Evolutionary conservation across 371 early-diverging fungal genomes (phyloP).

Genomic region (Mortierella sp.): DNA sequence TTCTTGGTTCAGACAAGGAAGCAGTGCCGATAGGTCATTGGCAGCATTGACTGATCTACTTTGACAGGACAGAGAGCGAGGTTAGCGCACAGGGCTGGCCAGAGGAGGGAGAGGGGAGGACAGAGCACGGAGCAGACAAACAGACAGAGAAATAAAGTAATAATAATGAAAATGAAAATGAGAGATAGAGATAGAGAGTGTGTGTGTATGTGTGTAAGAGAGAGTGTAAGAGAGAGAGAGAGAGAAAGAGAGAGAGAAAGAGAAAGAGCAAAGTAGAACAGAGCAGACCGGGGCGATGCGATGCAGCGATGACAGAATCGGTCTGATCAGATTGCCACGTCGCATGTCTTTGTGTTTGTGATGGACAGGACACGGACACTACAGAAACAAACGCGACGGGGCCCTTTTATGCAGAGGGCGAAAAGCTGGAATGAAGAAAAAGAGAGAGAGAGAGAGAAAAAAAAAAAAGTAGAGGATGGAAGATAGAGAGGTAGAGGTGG

Average conservation of each 20-base stretch:
- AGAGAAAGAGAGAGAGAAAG: not conserved
- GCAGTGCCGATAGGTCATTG: constrained; percentile 26
- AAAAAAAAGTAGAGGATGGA: not conserved
- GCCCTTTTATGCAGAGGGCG: no score
- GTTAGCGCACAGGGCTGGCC: not conserved
- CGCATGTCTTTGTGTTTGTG: no score
- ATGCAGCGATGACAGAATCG: not conserved
- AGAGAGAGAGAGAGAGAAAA: not conserved
- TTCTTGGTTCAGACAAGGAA: constrained; percentile 11
- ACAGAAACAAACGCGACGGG: not conserved
- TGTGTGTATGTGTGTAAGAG: constrained; percentile 4
- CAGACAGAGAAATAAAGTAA: not conserved
- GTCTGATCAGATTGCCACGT: not conserved
- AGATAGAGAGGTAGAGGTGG: no score
- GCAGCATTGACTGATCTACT: constrained; percentile 11
- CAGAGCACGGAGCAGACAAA: not conserved
- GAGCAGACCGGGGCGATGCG: not conserved
- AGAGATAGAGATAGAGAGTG: not conserved
- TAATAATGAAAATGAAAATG: not conserved
- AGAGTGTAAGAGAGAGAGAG: not conserved
- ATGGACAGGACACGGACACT: not conserved
- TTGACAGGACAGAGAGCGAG: not conserved
- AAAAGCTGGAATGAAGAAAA: not conserved
- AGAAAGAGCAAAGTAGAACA: not conserved
- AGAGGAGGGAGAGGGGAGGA: constrained; percentile 1